These are phyloP conservation scores for Rosa persica DNA, from an alignment of 306 rosid species.

Conservation along the genomic window DNA sequence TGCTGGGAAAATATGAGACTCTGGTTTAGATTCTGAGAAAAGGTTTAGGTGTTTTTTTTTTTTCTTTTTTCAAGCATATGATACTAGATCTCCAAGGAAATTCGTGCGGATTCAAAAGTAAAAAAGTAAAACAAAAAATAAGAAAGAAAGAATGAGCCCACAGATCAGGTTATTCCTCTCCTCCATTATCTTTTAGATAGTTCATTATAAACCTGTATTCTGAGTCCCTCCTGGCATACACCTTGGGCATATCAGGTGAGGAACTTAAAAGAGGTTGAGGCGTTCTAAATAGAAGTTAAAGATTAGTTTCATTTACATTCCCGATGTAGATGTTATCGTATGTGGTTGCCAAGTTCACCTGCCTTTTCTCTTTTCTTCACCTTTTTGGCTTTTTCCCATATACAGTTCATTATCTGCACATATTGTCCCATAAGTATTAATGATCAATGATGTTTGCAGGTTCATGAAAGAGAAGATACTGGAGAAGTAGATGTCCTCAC, in stretches of 20 bases:
- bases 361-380: not conserved
- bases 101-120: not conserved
- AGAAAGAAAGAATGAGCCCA: not conserved
- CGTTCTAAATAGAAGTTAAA: not conserved
- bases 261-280: not conserved
- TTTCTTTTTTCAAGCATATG: not conserved
- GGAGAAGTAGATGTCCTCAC: constrained; percentile 91
- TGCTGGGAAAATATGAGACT: not conserved
- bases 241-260: not conserved
- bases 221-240: not conserved
- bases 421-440: not conserved
- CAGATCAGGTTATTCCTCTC: not conserved
- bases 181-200: not conserved
- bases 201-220: not conserved
- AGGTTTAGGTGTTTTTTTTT: not conserved
- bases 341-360: not conserved
- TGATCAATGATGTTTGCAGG: constrained; percentile 44
- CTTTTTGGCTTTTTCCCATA: not conserved
- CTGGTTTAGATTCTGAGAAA: not conserved
- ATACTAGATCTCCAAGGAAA: not conserved
- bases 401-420: not conserved
- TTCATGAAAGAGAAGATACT: constrained; percentile 75
- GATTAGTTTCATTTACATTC: not conserved
- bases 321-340: not conserved
- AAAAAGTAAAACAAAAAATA: not conserved